A percentile compares a stretch with the other conserved stretches of the same genome.
Evolutionary conservation across 352 stramenopile genomes (phyloP).

Genomic region (Globisporangium paddicum): DNA sequence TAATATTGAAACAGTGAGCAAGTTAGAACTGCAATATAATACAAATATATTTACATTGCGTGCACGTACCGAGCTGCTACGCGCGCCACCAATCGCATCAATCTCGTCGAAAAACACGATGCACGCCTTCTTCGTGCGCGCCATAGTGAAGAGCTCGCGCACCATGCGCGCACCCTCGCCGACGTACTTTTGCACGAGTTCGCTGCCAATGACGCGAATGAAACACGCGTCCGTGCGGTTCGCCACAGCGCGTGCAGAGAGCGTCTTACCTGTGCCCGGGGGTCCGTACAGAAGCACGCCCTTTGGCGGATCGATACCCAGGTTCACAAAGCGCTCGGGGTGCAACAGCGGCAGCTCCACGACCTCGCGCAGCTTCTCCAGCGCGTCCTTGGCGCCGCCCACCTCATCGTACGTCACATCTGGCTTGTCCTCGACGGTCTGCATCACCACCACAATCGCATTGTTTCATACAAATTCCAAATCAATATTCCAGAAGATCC

Average conservation of each 20-base stretch:
- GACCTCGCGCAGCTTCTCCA: conserved; percentile 99
- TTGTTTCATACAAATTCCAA: neutral
- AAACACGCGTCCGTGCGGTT: conserved; percentile 99
- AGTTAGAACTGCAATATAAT: no score
- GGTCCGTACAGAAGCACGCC: conserved; percentile 98
- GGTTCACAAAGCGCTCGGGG: conserved; percentile 97
- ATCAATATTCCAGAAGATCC: neutral
- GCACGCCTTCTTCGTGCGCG: conserved; percentile 96
- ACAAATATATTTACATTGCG: no score
- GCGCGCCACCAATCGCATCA: conserved; percentile 96
- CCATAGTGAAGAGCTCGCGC: conserved; percentile 99
- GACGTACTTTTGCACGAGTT: conserved; percentile 99
- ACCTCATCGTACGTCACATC: conserved; percentile 99
- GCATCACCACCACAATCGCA: conserved; percentile 32
- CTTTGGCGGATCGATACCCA: conserved; percentile 99
- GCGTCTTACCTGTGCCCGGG: conserved; percentile 96
- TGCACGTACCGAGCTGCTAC: conserved; percentile 59
- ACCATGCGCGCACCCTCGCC: conserved; percentile 99
- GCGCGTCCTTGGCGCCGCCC: conserved; percentile 96
- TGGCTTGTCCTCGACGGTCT: conserved; percentile 99
- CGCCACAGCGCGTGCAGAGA: conserved; percentile 95
- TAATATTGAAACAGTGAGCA: neutral
- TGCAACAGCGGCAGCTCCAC: conserved; percentile 98
- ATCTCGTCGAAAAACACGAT: conserved; percentile 99
- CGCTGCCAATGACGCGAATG: conserved; percentile 98